Percentiles rank a stretch among this genome's conserved stretches.
These are phyloP conservation scores for Orbilia oligospora DNA, from an alignment of 2,329 filamentous ascomycete species.

Conservation along the genomic window DNA sequence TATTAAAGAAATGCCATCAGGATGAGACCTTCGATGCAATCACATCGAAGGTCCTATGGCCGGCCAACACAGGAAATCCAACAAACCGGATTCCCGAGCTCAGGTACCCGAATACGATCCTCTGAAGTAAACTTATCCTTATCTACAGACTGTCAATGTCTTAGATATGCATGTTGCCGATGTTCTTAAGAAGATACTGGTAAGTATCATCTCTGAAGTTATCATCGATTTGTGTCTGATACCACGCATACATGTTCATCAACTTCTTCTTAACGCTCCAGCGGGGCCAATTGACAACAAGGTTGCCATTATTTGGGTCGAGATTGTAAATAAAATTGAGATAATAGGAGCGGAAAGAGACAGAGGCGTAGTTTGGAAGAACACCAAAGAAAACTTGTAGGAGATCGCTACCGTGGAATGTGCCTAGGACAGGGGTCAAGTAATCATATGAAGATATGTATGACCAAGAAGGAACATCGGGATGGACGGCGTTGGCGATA, in stretches of 20 bases:
- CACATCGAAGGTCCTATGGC: background rate
- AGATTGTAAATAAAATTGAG: constrained; percentile 79
- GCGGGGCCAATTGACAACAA: constrained; percentile 71
- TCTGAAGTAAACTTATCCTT: background rate
- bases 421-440: constrained; percentile 80
- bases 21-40: background rate
- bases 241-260: constrained; percentile 69
- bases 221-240: constrained; percentile 68
- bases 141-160: background rate
- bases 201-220: constrained; percentile 70
- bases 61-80: constrained; percentile 6
- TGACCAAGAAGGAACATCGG: constrained; percentile 78
- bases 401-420: constrained; percentile 80
- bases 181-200: constrained; percentile 67
- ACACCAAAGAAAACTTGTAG: constrained; percentile 78
- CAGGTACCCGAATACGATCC: background rate
- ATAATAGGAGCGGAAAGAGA: constrained; percentile 78
- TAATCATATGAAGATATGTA: constrained; percentile 82
- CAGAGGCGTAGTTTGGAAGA: constrained; percentile 74
- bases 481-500: constrained; percentile 69
- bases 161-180: constrained; percentile 61
- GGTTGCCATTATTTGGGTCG: constrained; percentile 76
- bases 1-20: background rate
- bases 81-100: background rate
- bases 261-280: constrained; percentile 72